phyloP scores from a whole-genome alignment of 441 rosid species.

The Melastoma candidum region DNA sequence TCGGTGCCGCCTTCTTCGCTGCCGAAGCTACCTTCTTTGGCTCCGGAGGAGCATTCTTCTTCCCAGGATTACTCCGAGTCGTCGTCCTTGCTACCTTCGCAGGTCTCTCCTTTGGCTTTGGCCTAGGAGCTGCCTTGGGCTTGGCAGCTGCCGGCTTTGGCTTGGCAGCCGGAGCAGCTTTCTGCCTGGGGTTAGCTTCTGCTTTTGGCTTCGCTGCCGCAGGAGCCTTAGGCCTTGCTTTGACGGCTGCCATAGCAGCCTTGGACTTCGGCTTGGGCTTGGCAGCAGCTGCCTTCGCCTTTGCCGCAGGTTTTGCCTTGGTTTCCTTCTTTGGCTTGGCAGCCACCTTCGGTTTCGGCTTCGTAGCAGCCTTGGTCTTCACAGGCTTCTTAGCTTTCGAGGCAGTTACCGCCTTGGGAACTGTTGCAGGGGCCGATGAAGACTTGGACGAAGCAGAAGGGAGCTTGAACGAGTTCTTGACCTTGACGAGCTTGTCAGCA shows the following conservation, averaged over 20 bases:
- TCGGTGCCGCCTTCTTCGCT: conserved; percentile 28
- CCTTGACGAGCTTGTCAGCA: conserved; percentile 61
- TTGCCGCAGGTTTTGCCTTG: conserved; percentile 29
- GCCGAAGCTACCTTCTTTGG: conserved; percentile 28
- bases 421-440: conserved; percentile 15
- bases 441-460: conserved; percentile 12
- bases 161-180: conserved; percentile 42
- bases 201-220: conserved; percentile 19
- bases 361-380: conserved; percentile 21
- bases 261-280: conserved; percentile 5
- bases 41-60: conserved; percentile 15
- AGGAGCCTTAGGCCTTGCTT: conserved; percentile 27
- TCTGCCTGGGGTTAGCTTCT: conserved; percentile 46
- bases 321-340: conserved; percentile 30
- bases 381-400: conserved; percentile 22
- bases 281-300: conserved; percentile 21
- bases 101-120: conserved; percentile 15
- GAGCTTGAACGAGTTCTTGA: conserved; percentile 33
- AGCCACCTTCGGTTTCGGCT: conserved; percentile 9
- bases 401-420: conserved; percentile 7
- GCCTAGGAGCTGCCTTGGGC: conserved; percentile 24
- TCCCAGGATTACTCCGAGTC: conserved; percentile 46
- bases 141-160: conserved; percentile 12
- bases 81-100: conserved; percentile 52
- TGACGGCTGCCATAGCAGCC: neutral